Base-by-base conservation (phyloP, 441 rosid genomes). In the Erodium moschatum region DNA sequence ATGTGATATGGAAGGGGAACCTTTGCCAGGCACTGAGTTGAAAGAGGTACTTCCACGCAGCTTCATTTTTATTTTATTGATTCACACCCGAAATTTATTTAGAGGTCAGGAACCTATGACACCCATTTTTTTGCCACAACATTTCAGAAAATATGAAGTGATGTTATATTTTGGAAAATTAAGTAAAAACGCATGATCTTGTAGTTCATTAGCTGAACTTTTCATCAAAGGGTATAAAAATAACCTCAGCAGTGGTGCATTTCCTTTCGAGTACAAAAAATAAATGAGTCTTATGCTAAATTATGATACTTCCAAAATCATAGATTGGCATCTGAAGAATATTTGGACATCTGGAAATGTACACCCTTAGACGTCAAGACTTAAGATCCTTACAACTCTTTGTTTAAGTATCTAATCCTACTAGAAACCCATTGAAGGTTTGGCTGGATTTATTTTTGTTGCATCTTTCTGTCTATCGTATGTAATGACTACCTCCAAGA, bases 1-100 rank as follows among this genome's bases (percentile, higher is more conserved):
- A 35, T 95, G 99, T 79, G 99, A 95, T 58, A 12, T 77, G 69
- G 99, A 95, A 79, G 99, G 99, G 64, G 99, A 95, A 81, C 99
- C 99, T 60, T 81, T 83, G 38, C 84, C 91, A 0, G 98, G 93
- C 78, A 87, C 95, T 58, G 93, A 95, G 77, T 72, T 84, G 12
- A 89, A 89, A 73, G 96, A 92, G 96, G 99, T 81, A 27, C 64
- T 46, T 42, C 54, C 65, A 4, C 68, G 27, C n/a, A 10, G 54
- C 21, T 29, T 60, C 40, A 3, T 1, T 38, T 12, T 56, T 10
- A 11, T 60, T 6, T 5, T 20, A 18, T 13, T 72, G 6, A 24
- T 5, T 19, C 12, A 13, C 8, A 35, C 6, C 40, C 8, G 31
- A 29, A 5, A 5, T 35, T 2, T 35, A 35, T 35, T 35, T 5